phyloP scores from a whole-genome alignment of 495 filamentous ascomycete genomes.

The Podospora pseudocomata region DNA sequence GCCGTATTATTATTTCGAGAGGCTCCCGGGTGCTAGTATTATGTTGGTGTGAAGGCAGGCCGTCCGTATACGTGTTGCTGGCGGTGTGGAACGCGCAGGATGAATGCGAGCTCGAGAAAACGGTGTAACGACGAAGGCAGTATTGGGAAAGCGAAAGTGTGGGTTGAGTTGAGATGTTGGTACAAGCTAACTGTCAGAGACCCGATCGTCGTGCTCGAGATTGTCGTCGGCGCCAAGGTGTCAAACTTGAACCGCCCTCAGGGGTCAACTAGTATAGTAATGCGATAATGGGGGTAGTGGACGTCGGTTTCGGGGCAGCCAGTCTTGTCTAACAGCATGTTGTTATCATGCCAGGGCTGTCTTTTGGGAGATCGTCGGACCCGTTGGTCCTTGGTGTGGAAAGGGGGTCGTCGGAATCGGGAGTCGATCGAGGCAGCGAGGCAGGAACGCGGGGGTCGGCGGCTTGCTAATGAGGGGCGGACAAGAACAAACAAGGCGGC shows the following conservation, averaged over 20 bases:
- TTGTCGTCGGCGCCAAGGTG: background rate
- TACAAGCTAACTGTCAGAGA: background rate
- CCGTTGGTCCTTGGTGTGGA: slow-evolving; percentile 5
- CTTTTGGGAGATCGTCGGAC: background rate
- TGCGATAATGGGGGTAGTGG: slow-evolving; percentile 9
- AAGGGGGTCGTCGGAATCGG: slow-evolving; percentile 13
- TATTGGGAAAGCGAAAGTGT: slow-evolving; percentile 8
- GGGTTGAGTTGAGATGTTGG: background rate
- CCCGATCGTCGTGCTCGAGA: background rate
- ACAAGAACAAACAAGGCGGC: background rate
- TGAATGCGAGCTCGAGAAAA: slow-evolving; percentile 6
- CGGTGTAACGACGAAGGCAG: slow-evolving; percentile 4
- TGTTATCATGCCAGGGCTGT: slow-evolving; percentile 25
- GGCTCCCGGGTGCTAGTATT: background rate
- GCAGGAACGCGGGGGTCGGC: slow-evolving; percentile 10
- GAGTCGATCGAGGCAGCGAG: slow-evolving; percentile 7
- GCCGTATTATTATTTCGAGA: slow-evolving; percentile 3
- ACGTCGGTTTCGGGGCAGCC: slow-evolving; percentile 19
- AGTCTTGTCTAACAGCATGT: slow-evolving; percentile 31
- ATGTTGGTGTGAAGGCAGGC: background rate
- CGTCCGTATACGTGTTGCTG: background rate
- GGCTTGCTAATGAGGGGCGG: slow-evolving; percentile 4
- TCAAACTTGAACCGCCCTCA: slow-evolving; percentile 1
- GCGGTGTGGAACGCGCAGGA: slow-evolving; percentile 2
- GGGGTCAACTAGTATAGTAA: slow-evolving; percentile 1